Evolutionary conservation across 306 rosid genomes (phyloP).

Genomic region (Rosa persica): DNA sequence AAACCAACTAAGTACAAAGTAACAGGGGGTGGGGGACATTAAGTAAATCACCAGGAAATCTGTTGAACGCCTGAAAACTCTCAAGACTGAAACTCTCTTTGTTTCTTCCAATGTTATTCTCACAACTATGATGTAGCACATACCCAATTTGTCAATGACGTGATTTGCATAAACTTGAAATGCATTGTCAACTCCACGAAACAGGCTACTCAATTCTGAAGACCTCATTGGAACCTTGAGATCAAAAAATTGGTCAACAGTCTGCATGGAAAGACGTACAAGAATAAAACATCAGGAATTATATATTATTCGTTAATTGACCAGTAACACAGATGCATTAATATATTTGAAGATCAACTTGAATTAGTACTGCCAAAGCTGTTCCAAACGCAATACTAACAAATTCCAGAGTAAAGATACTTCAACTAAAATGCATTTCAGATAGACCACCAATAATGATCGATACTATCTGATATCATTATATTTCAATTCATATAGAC

Average conservation of each 20-base stretch:
- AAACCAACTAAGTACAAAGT: background rate
- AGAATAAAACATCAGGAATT: background rate
- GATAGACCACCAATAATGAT: background rate
- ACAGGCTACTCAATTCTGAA: slow-evolving; percentile 79
- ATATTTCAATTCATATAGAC: background rate
- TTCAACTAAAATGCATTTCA: background rate
- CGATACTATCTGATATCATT: background rate
- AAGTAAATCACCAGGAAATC: background rate
- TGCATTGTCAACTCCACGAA: slow-evolving; percentile 95
- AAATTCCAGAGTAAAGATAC: background rate
- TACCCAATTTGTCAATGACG: slow-evolving; percentile 73
- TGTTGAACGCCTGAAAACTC: background rate
- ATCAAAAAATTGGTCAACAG: slow-evolving; percentile 89
- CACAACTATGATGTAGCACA: slow-evolving; percentile 26
- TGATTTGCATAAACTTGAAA: slow-evolving; percentile 80
- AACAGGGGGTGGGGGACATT: background rate
- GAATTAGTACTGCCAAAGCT: background rate
- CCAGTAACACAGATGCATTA: background rate
- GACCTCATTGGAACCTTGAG: slow-evolving; percentile 96
- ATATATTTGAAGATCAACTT: background rate
- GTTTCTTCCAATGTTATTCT: background rate
- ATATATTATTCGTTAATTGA: background rate
- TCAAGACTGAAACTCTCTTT: background rate
- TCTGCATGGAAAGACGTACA: slow-evolving; percentile 53
- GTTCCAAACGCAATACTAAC: background rate